These are phyloP conservation scores for Hamamelis virginiana DNA, from an alignment of 164 flowering plant species.

Conservation along the genomic window DNA sequence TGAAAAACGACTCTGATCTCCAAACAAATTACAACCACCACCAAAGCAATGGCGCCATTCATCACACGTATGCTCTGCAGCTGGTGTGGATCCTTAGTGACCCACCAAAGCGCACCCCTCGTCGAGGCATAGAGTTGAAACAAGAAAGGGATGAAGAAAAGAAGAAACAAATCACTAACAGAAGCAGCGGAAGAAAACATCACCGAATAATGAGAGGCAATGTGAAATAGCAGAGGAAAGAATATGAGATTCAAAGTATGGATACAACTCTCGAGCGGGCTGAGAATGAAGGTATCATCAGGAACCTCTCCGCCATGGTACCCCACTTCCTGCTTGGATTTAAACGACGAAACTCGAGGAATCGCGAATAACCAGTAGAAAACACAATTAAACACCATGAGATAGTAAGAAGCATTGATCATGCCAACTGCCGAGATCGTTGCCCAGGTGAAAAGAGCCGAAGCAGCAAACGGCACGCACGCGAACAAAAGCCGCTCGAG, in stretches of 20 bases:
- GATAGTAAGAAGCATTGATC: constrained; percentile 66
- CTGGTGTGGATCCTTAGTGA: constrained; percentile 53
- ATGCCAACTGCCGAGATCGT: constrained; percentile 82
- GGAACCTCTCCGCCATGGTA: constrained; percentile 72
- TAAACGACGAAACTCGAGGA: constrained; percentile 81
- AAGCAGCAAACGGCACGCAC: constrained; percentile 62
- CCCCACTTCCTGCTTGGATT: constrained; percentile 45
- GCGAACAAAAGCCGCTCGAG: constrained; percentile 90
- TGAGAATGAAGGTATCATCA: constrained; percentile 64
- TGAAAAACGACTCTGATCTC: constrained; percentile 92
- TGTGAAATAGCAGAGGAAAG: constrained; percentile 66
- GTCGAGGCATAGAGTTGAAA: constrained; percentile 86
- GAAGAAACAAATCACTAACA: constrained; percentile 62
- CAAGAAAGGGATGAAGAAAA: constrained; percentile 86
- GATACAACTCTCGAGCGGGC: constrained; percentile 75
- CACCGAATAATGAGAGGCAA: constrained; percentile 63
- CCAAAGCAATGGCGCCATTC: constrained; percentile 82
- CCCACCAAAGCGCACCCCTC: constrained; percentile 89
- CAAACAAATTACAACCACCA: constrained; percentile 75
- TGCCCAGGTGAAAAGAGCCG: constrained; percentile 82
- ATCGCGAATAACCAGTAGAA: constrained; percentile 86
- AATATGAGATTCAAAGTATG: constrained; percentile 73
- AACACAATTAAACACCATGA: constrained; percentile 58
- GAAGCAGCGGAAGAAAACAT: constrained; percentile 58
- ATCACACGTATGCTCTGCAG: constrained; percentile 67